phyloP scores from a whole-genome alignment of 2,329 filamentous ascomycete genomes.

The Monosporascus sp. region DNA sequence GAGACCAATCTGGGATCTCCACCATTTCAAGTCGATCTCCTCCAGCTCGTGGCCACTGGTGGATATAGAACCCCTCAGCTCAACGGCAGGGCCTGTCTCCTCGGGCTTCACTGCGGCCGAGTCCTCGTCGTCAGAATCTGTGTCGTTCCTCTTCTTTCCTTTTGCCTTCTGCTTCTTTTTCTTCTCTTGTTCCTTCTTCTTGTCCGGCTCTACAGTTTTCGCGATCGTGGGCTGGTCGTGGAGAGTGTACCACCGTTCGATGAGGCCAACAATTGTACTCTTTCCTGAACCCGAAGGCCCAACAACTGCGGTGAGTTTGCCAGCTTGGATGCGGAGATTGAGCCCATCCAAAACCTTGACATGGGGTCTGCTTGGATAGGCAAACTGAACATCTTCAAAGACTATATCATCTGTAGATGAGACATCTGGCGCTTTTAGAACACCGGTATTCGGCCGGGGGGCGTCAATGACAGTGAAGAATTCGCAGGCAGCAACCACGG shows the following conservation, averaged over 20 bases:
- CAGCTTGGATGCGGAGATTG: conserved; percentile 52
- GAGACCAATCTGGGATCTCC: conserved; percentile 56
- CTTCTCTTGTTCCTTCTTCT: conserved; percentile 34
- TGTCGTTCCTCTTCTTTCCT: conserved; percentile 22
- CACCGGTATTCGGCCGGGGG: conserved; percentile 33
- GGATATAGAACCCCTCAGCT: conserved; percentile 46
- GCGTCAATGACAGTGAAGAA: conserved; percentile 52
- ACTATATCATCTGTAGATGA: conserved; percentile 48
- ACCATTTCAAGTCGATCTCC: conserved; percentile 58
- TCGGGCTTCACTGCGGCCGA: conserved; percentile 17
- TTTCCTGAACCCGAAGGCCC: conserved; percentile 70
- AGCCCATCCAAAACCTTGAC: conserved; percentile 58
- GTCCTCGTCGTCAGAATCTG: conserved; percentile 22
- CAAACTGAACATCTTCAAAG: conserved; percentile 62
- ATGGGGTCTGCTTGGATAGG: conserved; percentile 62
- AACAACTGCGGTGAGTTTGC: conserved; percentile 68
- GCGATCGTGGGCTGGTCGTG: conserved; percentile 46
- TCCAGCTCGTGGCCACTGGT: conserved; percentile 49
- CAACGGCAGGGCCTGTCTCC: conserved; percentile 35
- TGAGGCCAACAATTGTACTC: conserved; percentile 64
- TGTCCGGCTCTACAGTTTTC: conserved; percentile 42
- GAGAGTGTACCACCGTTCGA: conserved; percentile 68
- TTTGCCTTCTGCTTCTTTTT: conserved; percentile 28
- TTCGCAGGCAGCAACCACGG: conserved; percentile 51
- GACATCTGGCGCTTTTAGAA: conserved; percentile 42